A percentile compares a stretch with the other conserved stretches of the same genome.
phyloP scores from a whole-genome alignment of 225 moss, liverwort and hornwort species.

The Physcomitrium patens region DNA sequence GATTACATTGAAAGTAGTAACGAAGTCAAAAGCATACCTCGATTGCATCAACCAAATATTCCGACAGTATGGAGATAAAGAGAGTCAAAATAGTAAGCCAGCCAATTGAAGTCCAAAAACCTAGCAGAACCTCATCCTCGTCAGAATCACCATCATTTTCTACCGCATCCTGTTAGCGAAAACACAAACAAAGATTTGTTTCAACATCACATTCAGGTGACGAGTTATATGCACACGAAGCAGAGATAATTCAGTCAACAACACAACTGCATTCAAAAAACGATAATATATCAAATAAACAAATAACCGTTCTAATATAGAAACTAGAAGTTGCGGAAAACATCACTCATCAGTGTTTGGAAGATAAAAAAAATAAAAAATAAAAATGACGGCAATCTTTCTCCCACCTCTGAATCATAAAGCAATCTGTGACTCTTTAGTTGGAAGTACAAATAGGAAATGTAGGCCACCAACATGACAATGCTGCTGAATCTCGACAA shows the following conservation, averaged over 20 bases:
- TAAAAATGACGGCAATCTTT: neutral
- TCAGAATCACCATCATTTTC: conserved; percentile 39
- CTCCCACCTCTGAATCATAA: conserved; percentile 44
- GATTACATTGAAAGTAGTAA: too few relatives aligned
- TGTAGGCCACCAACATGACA: conserved; percentile 82
- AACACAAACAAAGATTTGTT: neutral
- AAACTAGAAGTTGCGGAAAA: too few relatives aligned
- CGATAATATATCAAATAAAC: too few relatives aligned
- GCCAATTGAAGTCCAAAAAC: conserved; percentile 62
- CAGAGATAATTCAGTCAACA: too few relatives aligned
- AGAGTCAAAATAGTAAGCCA: conserved; percentile 76
- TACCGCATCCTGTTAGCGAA: conserved; percentile 31
- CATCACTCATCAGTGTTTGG: neutral
- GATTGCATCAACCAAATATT: conserved; percentile 72
- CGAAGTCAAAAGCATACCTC: conserved; percentile 37
- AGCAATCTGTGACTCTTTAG: conserved; percentile 58
- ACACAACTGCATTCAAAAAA: too few relatives aligned
- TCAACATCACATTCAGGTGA: neutral
- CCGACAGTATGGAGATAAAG: conserved; percentile 77
- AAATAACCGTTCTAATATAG: too few relatives aligned
- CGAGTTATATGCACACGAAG: too few relatives aligned
- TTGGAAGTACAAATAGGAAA: conserved; percentile 75
- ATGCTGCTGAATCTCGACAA: conserved; percentile 83
- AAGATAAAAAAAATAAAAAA: neutral
- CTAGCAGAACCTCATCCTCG: conserved; percentile 49